Conservation (phyloP, 441 rosid species). For the Eugenia klotzschiana region DNA sequence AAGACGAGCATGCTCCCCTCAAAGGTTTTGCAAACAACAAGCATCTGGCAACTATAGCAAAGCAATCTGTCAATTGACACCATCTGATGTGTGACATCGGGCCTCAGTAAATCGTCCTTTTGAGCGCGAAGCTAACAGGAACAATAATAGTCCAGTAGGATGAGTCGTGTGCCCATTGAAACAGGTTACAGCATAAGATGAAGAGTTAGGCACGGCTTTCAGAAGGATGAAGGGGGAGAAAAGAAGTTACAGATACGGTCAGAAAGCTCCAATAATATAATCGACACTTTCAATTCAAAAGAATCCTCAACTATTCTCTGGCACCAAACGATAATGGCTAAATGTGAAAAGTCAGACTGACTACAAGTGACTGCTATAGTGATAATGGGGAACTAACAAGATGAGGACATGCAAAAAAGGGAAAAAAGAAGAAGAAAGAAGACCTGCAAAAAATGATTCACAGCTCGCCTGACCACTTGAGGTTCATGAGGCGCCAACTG, state of each 20-base stretch:
- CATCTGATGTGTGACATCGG: neutral
- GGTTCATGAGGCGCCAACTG: constrained; percentile 94
- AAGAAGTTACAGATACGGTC: neutral
- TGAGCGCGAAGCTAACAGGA: neutral
- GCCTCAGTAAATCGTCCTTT: neutral
- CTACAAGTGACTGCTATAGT: neutral
- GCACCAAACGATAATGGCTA: neutral
- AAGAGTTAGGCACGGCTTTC: neutral
- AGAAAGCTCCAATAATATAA: neutral
- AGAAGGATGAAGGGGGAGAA: neutral
- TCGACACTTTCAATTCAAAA: neutral
- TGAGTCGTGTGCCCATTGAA: neutral
- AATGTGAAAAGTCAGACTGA: neutral
- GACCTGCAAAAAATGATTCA: constrained; percentile 93
- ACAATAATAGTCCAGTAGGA: neutral
- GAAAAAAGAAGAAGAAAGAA: neutral
- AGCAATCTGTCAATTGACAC: neutral
- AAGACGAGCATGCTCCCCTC: neutral
- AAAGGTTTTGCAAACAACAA: neutral
- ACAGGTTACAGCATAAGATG: neutral
- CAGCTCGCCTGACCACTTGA: constrained; percentile 70
- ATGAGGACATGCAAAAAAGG: neutral
- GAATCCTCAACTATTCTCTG: neutral
- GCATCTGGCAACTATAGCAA: neutral
- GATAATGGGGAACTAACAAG: neutral